Evolutionary conservation across 345 rosid genomes (phyloP).

Genomic region (Brassica carinata): DNA sequence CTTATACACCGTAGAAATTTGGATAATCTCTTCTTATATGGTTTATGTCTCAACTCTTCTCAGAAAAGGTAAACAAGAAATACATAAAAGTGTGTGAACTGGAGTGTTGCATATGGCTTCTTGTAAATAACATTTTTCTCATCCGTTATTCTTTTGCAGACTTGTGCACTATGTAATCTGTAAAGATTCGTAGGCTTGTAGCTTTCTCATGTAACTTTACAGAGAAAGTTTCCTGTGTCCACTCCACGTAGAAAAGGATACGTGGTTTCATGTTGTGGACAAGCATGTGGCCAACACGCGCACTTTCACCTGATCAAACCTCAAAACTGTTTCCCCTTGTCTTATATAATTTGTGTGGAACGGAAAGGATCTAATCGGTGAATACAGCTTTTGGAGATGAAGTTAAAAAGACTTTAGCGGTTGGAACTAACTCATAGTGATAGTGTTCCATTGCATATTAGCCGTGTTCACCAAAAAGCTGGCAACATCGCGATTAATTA

Average conservation of each 20-base stretch:
- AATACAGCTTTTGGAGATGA: neutral
- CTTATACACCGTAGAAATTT: neutral
- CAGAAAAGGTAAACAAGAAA: conserved; percentile 23
- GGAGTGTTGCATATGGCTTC: conserved; percentile 36
- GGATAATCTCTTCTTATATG: neutral
- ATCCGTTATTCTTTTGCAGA: conserved; percentile 33
- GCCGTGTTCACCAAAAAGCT: neutral
- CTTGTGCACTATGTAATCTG: neutral
- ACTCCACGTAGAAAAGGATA: conserved; percentile 28
- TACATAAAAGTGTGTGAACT: conserved; percentile 8
- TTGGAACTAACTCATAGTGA: neutral
- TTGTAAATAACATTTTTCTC: conserved; percentile 20
- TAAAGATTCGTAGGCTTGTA: conserved; percentile 8
- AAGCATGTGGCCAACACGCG: conserved; percentile 36
- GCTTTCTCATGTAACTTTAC: conserved; percentile 16
- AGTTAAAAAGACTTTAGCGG: neutral
- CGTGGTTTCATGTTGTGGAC: conserved; percentile 15
- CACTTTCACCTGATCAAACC: conserved; percentile 18
- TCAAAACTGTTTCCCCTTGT: conserved; percentile 21
- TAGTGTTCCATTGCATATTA: neutral
- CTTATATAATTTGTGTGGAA: neutral
- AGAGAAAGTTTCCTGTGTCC: conserved; percentile 16
- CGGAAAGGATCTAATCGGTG: conserved; percentile 3
- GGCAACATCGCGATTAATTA: neutral
- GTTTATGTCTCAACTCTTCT: conserved; percentile 3